Evolutionary conservation across 108 stramenopile species (phyloP), one percentile per base, ranked within the genome.

Genomic region (Asterionellopsis glacialis): DNA sequence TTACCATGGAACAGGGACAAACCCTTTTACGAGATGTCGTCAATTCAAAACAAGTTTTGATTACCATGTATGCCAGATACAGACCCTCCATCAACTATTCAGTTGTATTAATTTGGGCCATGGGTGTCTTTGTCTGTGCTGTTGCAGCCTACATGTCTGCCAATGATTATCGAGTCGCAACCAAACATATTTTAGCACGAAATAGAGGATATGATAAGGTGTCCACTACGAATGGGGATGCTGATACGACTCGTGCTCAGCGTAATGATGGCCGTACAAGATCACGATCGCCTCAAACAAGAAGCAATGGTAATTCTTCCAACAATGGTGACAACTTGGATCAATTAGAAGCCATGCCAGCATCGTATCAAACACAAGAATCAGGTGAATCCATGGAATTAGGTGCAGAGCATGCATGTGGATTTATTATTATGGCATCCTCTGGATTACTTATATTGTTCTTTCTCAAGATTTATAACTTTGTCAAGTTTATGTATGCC

Each of bases 401-500:
- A 57, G 76, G 76, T 57, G 76, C 83, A 0, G 59, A 64, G 9
- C 96, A 95, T 70, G 91, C 91, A 4, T 23, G 94, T 28, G 69
- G 82, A 10, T 92, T 97, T 59, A 63, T 95, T 16, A 47, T 88
- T 38, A 77, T 90, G 68, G 80, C 94, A 16, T 87, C 81, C 10
- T 70, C 69, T 22, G 68, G 86, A 57, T 70, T 97, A 53, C 63
- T 95, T 12, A 66, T 94, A 19, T 74, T 97, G 1, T 97, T 94
- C 63, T 90, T 83, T 70, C 84, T 97, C 70, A 74, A 92, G 64
- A 78, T 96, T 25, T 78, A 85, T 61, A 64, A 73, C 45, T 47
- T 91, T 45, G 89, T 95, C 56, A 87, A 83, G 45, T 70, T 92
- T 47, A 57, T 93, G 58, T 97, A 91, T 63, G 85, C 79, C 12